Evolutionary conservation across 2,329 filamentous ascomycete species (phyloP).

Genomic region (Phaeosphaeria sp.): DNA sequence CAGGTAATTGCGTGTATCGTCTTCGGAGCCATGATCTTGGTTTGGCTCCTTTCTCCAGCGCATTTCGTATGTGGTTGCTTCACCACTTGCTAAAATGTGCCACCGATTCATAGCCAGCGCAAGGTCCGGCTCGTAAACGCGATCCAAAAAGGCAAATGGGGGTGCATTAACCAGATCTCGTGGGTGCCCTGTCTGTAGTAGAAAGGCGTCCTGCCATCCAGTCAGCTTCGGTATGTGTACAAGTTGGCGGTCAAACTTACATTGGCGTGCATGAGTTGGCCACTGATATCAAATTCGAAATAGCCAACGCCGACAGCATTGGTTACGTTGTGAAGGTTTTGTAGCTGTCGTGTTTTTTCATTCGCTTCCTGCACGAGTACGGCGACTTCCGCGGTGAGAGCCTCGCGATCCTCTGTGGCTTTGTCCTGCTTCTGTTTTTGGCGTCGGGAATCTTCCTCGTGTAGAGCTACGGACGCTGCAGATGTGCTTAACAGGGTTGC

Average conservation of each 20-base stretch:
- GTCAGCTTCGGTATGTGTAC: neutral
- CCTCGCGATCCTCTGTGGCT: conserved; percentile 19
- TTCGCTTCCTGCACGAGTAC: conserved; percentile 13
- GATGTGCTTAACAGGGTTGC: conserved; percentile 20
- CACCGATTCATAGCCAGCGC: conserved; percentile 12
- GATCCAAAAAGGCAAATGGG: conserved; percentile 13
- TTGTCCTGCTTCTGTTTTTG: conserved; percentile 19
- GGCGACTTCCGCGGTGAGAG: conserved; percentile 17
- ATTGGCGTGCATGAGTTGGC: conserved; percentile 16
- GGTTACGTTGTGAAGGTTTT: conserved; percentile 14
- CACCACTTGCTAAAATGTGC: conserved; percentile 24
- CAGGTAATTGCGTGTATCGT: conserved; percentile 6
- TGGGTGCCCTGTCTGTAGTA: conserved; percentile 11
- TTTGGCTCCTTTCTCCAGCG: conserved; percentile 25
- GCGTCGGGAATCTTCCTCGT: conserved; percentile 20
- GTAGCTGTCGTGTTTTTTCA: conserved; percentile 9
- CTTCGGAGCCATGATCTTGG: neutral
- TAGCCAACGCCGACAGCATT: conserved; percentile 16
- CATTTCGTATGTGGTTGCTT: conserved; percentile 33
- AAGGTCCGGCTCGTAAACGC: conserved; percentile 10
- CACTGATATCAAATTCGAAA: conserved; percentile 15
- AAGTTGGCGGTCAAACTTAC: neutral
- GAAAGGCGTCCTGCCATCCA: conserved; percentile 12
- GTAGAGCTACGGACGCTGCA: conserved; percentile 19
- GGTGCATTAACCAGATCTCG: conserved; percentile 4